phyloP scores from a whole-genome alignment of 73 alveolate species.

The Breviolum minutum region DNA sequence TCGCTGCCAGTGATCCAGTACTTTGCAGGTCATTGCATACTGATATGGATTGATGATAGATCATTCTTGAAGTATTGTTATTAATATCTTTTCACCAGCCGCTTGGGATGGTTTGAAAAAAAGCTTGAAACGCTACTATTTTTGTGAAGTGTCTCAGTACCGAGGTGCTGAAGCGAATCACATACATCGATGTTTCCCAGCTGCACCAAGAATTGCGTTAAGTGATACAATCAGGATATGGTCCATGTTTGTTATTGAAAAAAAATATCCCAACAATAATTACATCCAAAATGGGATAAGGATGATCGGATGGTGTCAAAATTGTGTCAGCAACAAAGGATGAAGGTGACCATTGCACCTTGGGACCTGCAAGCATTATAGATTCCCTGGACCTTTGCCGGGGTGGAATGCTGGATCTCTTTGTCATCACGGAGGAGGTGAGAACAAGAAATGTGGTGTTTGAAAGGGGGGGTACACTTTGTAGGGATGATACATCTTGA shows the following conservation, averaged over 20 bases:
- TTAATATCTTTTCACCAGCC: not conserved
- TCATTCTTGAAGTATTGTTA: not conserved
- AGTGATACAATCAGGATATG: not conserved
- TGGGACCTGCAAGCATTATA: conserved; percentile 25
- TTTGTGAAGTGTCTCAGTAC: too few relatives aligned
- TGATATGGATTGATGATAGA: not conserved
- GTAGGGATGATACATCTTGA: too few relatives aligned
- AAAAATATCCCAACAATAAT: not conserved
- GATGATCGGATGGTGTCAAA: too few relatives aligned
- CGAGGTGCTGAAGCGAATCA: conserved; percentile 55
- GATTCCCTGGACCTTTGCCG: conserved; percentile 64
- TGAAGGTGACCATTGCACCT: conserved; percentile 81
- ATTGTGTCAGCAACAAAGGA: not conserved
- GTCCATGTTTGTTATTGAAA: not conserved
- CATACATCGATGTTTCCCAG: conserved; percentile 33
- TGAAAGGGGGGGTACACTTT: too few relatives aligned
- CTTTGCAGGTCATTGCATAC: too few relatives aligned
- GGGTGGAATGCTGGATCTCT: not conserved
- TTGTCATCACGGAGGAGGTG: not conserved
- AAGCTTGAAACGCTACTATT: not conserved
- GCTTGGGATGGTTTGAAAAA: too few relatives aligned
- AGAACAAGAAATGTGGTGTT: not conserved
- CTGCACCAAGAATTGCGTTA: not conserved
- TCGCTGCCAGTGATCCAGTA: too few relatives aligned
- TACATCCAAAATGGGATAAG: not conserved